A percentile compares a stretch with the other conserved stretches of the same genome.
Conservation (phyloP, 2,329 filamentous ascomycete species). For the Fragosphaeria purpurea region DNA sequence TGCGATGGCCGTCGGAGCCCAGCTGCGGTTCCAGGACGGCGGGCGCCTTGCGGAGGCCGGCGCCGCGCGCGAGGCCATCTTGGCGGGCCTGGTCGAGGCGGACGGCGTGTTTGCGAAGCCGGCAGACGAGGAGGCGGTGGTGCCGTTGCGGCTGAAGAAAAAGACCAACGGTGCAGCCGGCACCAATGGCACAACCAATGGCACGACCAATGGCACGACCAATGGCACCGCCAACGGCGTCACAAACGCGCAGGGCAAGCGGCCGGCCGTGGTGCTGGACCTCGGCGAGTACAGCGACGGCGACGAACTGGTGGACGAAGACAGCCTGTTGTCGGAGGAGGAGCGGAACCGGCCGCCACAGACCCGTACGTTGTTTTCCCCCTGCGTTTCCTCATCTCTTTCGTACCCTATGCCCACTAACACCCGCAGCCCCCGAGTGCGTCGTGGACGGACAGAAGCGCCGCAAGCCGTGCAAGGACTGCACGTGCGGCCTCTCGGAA, state of each 20-base stretch:
- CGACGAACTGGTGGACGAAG: conserved; percentile 86
- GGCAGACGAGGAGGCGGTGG: conserved; percentile 47
- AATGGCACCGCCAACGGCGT: neutral
- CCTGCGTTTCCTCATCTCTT: neutral
- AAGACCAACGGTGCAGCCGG: conserved; percentile 13
- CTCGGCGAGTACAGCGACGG: conserved; percentile 50
- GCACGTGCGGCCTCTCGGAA: conserved; percentile 85
- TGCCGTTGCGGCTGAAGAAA: conserved; percentile 55
- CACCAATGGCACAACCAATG: neutral
- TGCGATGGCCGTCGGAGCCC: conserved; percentile 59
- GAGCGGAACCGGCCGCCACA: conserved; percentile 69
- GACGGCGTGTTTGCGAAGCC: conserved; percentile 68
- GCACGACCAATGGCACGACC: neutral
- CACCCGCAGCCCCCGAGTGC: conserved; percentile 61
- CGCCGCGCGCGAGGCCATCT: conserved; percentile 61
- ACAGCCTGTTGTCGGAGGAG: conserved; percentile 74
- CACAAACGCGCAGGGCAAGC: conserved; percentile 5
- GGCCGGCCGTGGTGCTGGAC: conserved; percentile 20
- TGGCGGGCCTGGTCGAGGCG: conserved; percentile 62
- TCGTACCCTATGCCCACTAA: neutral
- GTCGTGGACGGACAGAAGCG: conserved; percentile 78
- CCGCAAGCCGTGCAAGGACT: conserved; percentile 93
- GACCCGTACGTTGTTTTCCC: conserved; percentile 54
- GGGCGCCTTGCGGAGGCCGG: conserved; percentile 39
- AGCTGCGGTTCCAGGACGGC: conserved; percentile 60